These are phyloP conservation scores for Annulohypoxylon moriforme DNA, from an alignment of 495 filamentous ascomycete species.

Conservation along the genomic window DNA sequence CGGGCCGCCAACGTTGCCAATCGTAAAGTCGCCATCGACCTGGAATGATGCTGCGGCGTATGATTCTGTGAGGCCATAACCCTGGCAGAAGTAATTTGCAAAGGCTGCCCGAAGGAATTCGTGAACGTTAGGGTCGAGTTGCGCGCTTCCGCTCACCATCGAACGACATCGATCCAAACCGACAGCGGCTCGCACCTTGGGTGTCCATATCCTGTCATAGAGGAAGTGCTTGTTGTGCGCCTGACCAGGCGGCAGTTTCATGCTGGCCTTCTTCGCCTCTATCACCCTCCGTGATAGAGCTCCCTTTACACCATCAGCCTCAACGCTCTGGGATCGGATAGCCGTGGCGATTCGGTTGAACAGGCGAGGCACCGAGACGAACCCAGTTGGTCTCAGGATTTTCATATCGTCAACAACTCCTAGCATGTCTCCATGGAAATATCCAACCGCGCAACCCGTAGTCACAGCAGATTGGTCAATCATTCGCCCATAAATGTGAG, in stretches of 20 bases:
- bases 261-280: slow-evolving; percentile 78
- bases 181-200: slow-evolving; percentile 82
- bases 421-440: slow-evolving; percentile 92
- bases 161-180: slow-evolving; percentile 78
- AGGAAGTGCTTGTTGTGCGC: slow-evolving; percentile 84
- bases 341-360: slow-evolving; percentile 90
- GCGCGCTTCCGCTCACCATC: slow-evolving; percentile 91
- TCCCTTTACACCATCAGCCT: slow-evolving; percentile 84
- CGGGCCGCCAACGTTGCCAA: slow-evolving; percentile 85
- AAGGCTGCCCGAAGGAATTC: slow-evolving; percentile 88
- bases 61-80: slow-evolving; percentile 96
- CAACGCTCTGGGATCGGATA: slow-evolving; percentile 79
- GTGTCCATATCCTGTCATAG: slow-evolving; percentile 94
- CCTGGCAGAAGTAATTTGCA: slow-evolving; percentile 83
- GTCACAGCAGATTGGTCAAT: slow-evolving; percentile 80
- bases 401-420: slow-evolving; percentile 93
- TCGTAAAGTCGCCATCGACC: slow-evolving; percentile 71
- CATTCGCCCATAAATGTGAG: slow-evolving; percentile 92
- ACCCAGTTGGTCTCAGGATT: slow-evolving; percentile 80
- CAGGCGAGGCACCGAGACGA: slow-evolving; percentile 90
- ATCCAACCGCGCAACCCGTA: slow-evolving; percentile 82
- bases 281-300: slow-evolving; percentile 83
- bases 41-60: slow-evolving; percentile 84
- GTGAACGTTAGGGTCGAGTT: slow-evolving; percentile 87
- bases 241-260: slow-evolving; percentile 74